Base-by-base conservation (phyloP, 768 basidiomycete genomes). In the Hericium coralloides region DNA sequence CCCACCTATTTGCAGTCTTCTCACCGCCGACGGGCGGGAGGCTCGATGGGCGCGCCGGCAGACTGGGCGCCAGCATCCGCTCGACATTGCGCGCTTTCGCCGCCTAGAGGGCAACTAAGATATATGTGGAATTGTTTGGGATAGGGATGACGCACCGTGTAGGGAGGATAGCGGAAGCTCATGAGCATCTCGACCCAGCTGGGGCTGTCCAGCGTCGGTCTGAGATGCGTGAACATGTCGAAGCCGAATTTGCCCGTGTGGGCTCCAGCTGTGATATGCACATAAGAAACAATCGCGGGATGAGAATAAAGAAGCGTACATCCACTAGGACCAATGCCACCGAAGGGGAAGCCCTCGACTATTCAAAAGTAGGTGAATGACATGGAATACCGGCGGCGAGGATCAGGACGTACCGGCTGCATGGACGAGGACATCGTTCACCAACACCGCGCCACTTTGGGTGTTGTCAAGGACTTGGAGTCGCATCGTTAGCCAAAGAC, bases 161-260 rank as follows among this genome's bases (percentile, higher is more conserved):
- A 75, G 0, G 75, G 75, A 2, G 75, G 75, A 61, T 67, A 75
- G 38, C 75, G 67, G 52, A 60, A 55, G 18, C 63, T 58, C 55
- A 74, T 52, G 17, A 70, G 15, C 47, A 66, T 23, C 58, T 76
- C 74, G 52, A 72, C 58, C 74, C 70, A 77, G 55, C 65, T 57
- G 38, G 75, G 79, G 3, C 68, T 71, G 60, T 77, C 73, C 9
- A 79, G 45, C 0, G 84, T 79, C 4, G 83, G 66, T 53, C 92
- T 79, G 23, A 79, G 61, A 66, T 92, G 89, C 0, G 89, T 90
- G 71, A 94, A 93, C 65, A 79, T 73, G 58, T 90, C 86, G 61
- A 92, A 93, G 4, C 75, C 72, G 64, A 73, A 86, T 65, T 90
- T 90, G 38, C 90, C 86, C 3, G 84, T 82, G 64, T 87, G 82